Conservation (phyloP, 352 stramenopile genomes). For the Pythium aphanidermatum region DNA sequence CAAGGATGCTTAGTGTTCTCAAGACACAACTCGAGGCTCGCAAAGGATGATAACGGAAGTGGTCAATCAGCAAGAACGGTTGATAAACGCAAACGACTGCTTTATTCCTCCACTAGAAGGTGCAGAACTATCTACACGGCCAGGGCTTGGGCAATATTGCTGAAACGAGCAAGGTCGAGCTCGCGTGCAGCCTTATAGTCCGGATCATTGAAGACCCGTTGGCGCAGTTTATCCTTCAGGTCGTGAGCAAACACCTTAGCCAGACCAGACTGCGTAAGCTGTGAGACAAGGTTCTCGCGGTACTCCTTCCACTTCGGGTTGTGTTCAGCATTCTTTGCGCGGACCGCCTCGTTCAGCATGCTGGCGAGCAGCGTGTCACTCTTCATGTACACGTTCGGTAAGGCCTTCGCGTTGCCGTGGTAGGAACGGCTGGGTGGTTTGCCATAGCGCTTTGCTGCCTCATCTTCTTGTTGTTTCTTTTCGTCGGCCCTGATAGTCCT, state of each 20-base stretch:
- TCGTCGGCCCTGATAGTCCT: slow-evolving; percentile 57
- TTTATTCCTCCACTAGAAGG: no score
- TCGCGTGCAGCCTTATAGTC: slow-evolving; percentile 44
- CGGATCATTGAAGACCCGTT: slow-evolving; percentile 41
- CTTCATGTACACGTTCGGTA: slow-evolving; percentile 65
- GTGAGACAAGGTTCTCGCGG: slow-evolving; percentile 42
- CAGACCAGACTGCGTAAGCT: slow-evolving; percentile 44
- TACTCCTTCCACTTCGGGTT: slow-evolving; percentile 47
- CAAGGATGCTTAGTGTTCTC: slow-evolving; percentile 1
- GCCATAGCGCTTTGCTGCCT: slow-evolving; percentile 21
- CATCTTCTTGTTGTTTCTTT: slow-evolving; percentile 27
- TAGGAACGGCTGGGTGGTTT: slow-evolving; percentile 62
- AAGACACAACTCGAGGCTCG: no score
- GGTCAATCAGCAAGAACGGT: no score
- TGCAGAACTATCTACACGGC: neutral
- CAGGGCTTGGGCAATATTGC: slow-evolving; percentile 48
- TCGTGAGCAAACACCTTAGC: slow-evolving; percentile 43
- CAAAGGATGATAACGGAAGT: no score
- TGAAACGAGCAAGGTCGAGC: slow-evolving; percentile 27
- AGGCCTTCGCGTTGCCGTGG: slow-evolving; percentile 29
- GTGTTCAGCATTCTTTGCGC: slow-evolving; percentile 48
- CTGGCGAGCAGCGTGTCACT: slow-evolving; percentile 52
- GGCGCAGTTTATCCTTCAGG: slow-evolving; percentile 52
- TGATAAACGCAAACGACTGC: no score
- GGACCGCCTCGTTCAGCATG: slow-evolving; percentile 59